These are phyloP conservation scores for Aphanomyces astaci DNA, from an alignment of 352 stramenopile genomes.

Conservation along the genomic window DNA sequence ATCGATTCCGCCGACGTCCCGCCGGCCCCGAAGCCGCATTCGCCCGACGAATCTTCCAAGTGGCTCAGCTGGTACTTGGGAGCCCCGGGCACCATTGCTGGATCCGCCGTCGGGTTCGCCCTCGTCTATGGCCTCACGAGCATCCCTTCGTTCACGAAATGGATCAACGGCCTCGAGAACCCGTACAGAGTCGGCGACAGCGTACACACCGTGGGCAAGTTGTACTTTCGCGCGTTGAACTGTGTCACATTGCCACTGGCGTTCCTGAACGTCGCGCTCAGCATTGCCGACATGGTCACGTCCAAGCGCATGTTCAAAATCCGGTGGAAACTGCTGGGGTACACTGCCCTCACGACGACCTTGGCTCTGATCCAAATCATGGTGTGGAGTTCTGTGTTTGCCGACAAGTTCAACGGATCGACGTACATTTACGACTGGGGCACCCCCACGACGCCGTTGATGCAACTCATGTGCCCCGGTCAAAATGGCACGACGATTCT, in stretches of 20 bases:
- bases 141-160: neutral
- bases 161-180: constrained; percentile 45
- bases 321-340: constrained; percentile 33
- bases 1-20: too few relatives aligned
- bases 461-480: constrained; percentile 23
- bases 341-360: constrained; percentile 40
- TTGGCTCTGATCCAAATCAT: constrained; percentile 47
- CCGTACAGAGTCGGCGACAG: constrained; percentile 40
- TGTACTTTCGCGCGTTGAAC: constrained; percentile 66
- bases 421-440: constrained; percentile 24
- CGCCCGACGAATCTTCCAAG: neutral
- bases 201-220: constrained; percentile 55
- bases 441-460: constrained; percentile 49
- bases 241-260: constrained; percentile 70
- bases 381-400: constrained; percentile 43
- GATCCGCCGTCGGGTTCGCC: neutral
- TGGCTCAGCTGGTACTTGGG: constrained; percentile 1
- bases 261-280: constrained; percentile 69
- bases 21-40: too few relatives aligned
- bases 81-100: neutral
- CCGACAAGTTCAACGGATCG: constrained; percentile 32
- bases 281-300: constrained; percentile 52
- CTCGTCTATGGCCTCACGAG: neutral
- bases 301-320: constrained; percentile 40
- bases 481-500: neutral